Evolutionary conservation across 768 basidiomycete genomes (phyloP).

Genomic region (Termitomyces sp.): DNA sequence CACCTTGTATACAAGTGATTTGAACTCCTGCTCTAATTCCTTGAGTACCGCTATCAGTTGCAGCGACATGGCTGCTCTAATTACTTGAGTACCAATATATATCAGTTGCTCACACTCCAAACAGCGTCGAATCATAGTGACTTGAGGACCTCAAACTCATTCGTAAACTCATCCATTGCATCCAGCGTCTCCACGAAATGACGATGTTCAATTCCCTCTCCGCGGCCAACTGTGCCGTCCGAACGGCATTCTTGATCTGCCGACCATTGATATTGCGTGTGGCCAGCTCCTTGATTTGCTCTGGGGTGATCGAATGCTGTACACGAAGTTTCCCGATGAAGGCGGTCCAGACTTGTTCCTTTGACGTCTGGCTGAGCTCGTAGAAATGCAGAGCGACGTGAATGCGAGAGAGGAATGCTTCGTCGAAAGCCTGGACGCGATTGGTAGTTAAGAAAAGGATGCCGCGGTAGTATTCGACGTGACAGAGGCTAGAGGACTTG

Average conservation of each 20-base stretch:
- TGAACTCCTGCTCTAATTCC: too few relatives aligned
- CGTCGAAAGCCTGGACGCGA: constrained; percentile 57
- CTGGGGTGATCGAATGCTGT: constrained; percentile 29
- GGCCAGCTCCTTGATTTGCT: constrained; percentile 43
- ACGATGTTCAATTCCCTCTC: constrained; percentile 40
- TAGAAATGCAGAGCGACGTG: constrained; percentile 65
- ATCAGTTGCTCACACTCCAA: too few relatives aligned
- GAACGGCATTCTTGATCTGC: constrained; percentile 68
- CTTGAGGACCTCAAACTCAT: constrained; percentile 41
- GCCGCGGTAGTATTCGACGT: constrained; percentile 55
- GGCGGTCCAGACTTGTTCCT: constrained; percentile 59
- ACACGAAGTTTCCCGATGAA: constrained; percentile 49
- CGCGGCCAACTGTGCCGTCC: constrained; percentile 53
- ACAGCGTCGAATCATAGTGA: too few relatives aligned
- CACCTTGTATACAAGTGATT: too few relatives aligned
- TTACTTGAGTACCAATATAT: too few relatives aligned
- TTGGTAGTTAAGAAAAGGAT: constrained; percentile 58
- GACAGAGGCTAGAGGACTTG: constrained; percentile 39
- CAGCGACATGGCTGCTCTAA: too few relatives aligned
- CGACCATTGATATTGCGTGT: constrained; percentile 55
- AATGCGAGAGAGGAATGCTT: constrained; percentile 65
- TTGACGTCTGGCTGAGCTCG: constrained; percentile 49
- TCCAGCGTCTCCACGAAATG: constrained; percentile 58
- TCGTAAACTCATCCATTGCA: constrained; percentile 58
- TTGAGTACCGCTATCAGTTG: too few relatives aligned